Base-by-base conservation (phyloP, 2,329 filamentous ascomycete species). In the Penicillium brasilianum region DNA sequence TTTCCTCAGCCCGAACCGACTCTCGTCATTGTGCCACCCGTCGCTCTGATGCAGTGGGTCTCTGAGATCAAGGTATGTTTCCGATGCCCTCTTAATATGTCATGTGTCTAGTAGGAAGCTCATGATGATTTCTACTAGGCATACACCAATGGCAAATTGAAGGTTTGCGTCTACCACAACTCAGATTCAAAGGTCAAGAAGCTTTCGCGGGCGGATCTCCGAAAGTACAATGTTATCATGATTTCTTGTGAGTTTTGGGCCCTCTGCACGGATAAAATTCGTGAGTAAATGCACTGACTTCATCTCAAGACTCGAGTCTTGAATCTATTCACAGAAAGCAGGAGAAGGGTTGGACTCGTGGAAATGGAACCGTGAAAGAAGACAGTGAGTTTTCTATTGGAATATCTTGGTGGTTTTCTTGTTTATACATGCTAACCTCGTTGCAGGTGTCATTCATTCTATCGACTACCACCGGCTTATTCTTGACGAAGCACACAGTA, bases 31-130 rank as follows among this genome's bases (percentile, higher is more conserved):
- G 93, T 97, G 0, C 94, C 94, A 0, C 94, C 94, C 0, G 94
- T 97, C 43, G 94, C 94, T 43, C 80, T 98, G 53, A 96, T 97
- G 90, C 94, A 98, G 74, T 98, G 94, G 94, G 90, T 90, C 67
- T 86, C 87, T 6, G 91, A 94, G 77, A 93, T 94, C 61, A 85
- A 87, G 32, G 86, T 87, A 14, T 87, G 68, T 8, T 32, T 50
- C 50, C n/a, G 9, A 13, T 8, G 9, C 30, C 30, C 25, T 52
- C 25, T 58, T 7, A 61, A 59, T 51, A 57, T 14, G 57, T 37
- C 13, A 59, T 51, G 55, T 14, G 57, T 37, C 13, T 7, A 14
- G 6, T 32, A 22, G 14, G 7, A 37, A 46, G 18, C 53, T 46
- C 22, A 56, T 20, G 20, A 4, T 7, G 14, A 41, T 8, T 37